A percentile compares a stretch with the other conserved stretches of the same genome.
Evolutionary conservation across 2,329 filamentous ascomycete genomes (phyloP).

Genomic region (Hymenotorrendiella dingleyae): DNA sequence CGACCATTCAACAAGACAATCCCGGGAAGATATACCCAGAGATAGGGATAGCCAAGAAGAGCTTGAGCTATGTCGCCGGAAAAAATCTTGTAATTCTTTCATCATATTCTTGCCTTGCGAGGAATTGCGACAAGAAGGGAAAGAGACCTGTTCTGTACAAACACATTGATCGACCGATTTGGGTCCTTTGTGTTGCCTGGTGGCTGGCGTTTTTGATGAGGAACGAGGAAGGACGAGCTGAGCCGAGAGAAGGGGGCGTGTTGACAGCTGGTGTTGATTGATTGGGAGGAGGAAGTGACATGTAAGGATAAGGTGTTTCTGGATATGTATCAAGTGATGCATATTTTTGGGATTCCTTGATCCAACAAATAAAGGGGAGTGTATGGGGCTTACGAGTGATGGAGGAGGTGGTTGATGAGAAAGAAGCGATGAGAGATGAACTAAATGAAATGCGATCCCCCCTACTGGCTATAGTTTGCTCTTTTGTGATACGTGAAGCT

Average conservation of each 20-base stretch:
- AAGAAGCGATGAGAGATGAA: constrained; percentile 8
- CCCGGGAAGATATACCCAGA: constrained; percentile 4
- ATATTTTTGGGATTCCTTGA: constrained; percentile 1
- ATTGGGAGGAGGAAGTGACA: neutral
- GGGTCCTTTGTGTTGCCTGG: constrained; percentile 16
- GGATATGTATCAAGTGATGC: constrained; percentile 17
- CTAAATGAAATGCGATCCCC: constrained; percentile 20
- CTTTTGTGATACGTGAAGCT: too few relatives aligned
- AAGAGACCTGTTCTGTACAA: constrained; percentile 8
- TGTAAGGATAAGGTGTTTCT: constrained; percentile 8
- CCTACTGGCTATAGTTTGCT: neutral
- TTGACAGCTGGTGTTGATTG: neutral
- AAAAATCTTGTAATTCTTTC: constrained; percentile 10
- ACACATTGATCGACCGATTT: constrained; percentile 17
- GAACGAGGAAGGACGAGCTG: constrained; percentile 4
- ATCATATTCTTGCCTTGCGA: constrained; percentile 1
- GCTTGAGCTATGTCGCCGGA: constrained; percentile 1
- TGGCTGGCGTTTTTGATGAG: neutral
- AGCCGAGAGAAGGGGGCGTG: constrained; percentile 1
- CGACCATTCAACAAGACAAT: constrained; percentile 12
- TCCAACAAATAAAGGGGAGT: constrained; percentile 13
- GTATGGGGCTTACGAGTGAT: constrained; percentile 11
- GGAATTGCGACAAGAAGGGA: constrained; percentile 5
- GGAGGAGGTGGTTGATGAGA: constrained; percentile 2
- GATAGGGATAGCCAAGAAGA: neutral